phyloP scores from a whole-genome alignment of 2,329 filamentous ascomycete genomes.

The Botryotinia globosa region DNA sequence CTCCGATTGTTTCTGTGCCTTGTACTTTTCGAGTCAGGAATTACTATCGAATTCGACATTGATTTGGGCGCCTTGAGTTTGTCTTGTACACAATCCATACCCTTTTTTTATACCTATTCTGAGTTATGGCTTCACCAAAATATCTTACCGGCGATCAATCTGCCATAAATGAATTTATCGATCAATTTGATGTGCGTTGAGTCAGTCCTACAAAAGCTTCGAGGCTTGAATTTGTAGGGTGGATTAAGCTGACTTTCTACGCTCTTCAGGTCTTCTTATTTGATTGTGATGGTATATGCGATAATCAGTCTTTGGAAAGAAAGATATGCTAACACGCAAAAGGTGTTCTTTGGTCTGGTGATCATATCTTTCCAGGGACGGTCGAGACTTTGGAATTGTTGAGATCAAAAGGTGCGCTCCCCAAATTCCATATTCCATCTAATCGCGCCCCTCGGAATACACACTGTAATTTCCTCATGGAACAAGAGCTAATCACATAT shows the following conservation, averaged over 20 bases:
- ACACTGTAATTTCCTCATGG: neutral
- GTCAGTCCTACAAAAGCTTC: conserved; percentile 29
- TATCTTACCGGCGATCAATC: conserved; percentile 76
- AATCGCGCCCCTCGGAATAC: neutral
- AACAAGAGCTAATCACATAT: conserved; percentile 9
- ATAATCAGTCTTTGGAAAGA: neutral
- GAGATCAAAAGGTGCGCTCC: conserved; percentile 63
- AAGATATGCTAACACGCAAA: neutral
- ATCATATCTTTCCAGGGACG: conserved; percentile 80
- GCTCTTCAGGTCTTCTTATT: conserved; percentile 76
- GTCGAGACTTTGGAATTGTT: conserved; percentile 83
- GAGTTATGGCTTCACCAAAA: conserved; percentile 41
- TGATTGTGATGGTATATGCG: conserved; percentile 83
- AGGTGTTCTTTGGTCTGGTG: conserved; percentile 97
- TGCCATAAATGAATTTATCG: conserved; percentile 78
- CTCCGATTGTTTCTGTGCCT: neutral
- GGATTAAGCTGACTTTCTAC: conserved; percentile 28
- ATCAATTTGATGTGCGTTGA: conserved; percentile 81
- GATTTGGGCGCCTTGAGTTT: neutral
- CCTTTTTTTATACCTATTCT: neutral
- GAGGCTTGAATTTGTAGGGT: conserved; percentile 11
- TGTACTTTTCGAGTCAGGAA: neutral
- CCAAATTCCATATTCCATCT: neutral
- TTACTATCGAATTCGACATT: neutral
- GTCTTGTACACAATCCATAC: neutral